These are phyloP conservation scores for Exsudoporus floridanus DNA, from an alignment of 1,284 basidiomycete genomes.

Conservation along the genomic window DNA sequence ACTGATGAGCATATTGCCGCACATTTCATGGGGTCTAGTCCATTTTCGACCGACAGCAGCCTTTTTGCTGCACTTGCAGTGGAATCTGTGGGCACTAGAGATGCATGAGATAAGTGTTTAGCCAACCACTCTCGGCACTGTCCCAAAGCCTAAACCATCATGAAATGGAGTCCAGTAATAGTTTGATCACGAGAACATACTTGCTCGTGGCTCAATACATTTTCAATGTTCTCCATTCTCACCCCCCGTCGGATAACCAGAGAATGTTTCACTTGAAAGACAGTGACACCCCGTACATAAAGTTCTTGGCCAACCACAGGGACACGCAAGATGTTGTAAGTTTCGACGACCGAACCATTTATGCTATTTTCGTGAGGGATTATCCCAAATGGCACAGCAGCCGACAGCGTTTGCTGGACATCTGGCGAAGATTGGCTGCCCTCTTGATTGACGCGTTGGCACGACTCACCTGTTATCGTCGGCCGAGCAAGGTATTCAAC, in stretches of 20 bases:
- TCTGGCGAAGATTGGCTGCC: constrained; percentile 39
- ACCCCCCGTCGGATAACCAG: constrained; percentile 59
- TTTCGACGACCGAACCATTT: constrained; percentile 71
- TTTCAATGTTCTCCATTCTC: constrained; percentile 48
- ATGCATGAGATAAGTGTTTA: constrained; percentile 50
- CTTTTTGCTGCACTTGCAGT: constrained; percentile 67
- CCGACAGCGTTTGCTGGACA: constrained; percentile 52
- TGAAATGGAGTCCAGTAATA: constrained; percentile 1
- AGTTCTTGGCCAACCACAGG: constrained; percentile 40
- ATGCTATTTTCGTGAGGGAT: constrained; percentile 78
- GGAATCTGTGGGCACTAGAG: constrained; percentile 55
- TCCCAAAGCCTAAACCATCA: constrained; percentile 60
- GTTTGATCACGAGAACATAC: constrained; percentile 35
- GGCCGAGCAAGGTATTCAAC: constrained; percentile 51
- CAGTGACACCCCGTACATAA: constrained; percentile 59
- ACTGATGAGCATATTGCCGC: constrained; percentile 74
- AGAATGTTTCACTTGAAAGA: constrained; percentile 65
- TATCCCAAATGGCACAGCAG: constrained; percentile 48
- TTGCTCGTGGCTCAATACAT: constrained; percentile 74
- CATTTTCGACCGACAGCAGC: constrained; percentile 37
- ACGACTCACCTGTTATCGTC: constrained; percentile 53
- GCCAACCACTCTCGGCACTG: constrained; percentile 65
- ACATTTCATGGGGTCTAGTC: constrained; percentile 42
- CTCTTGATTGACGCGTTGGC: background rate
- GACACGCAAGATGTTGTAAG: constrained; percentile 60